These are phyloP conservation scores for Neurospora sp. DNA, from an alignment of 495 filamentous ascomycete species.

Conservation along the genomic window DNA sequence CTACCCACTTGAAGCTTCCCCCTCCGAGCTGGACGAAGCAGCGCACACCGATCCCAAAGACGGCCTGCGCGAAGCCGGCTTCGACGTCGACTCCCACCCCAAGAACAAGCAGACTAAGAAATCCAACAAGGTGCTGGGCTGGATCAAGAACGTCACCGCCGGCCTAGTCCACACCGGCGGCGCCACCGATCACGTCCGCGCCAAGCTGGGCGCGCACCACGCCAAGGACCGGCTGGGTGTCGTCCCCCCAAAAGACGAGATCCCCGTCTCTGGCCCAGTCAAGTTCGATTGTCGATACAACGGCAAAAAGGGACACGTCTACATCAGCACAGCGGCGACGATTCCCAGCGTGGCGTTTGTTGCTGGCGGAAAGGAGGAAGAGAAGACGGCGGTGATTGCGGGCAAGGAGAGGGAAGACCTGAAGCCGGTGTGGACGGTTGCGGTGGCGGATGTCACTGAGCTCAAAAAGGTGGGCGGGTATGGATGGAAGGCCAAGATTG, in stretches of 20 bases:
- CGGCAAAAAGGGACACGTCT: slow-evolving; percentile 62
- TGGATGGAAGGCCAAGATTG: slow-evolving; percentile 81
- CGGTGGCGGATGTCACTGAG: slow-evolving; percentile 46
- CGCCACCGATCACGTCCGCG: slow-evolving; percentile 57
- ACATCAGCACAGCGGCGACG: slow-evolving; percentile 52
- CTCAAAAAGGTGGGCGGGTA: slow-evolving; percentile 75
- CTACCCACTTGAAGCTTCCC: slow-evolving; percentile 29
- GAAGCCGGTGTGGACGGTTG: slow-evolving; percentile 43
- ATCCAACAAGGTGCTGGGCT: slow-evolving; percentile 47
- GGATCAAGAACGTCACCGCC: slow-evolving; percentile 62
- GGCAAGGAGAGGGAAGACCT: slow-evolving; percentile 42
- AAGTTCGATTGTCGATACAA: slow-evolving; percentile 64
- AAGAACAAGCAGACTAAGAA: slow-evolving; percentile 28
- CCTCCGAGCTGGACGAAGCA: slow-evolving; percentile 33
- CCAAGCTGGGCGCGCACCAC: slow-evolving; percentile 52
- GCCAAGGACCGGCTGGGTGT: slow-evolving; percentile 66
- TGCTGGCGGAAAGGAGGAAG: slow-evolving; percentile 6
- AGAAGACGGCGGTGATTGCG: slow-evolving; percentile 25
- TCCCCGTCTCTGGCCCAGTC: slow-evolving; percentile 51
- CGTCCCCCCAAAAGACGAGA: slow-evolving; percentile 39
- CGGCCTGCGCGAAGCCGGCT: slow-evolving; percentile 16
- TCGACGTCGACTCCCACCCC: slow-evolving; percentile 40
- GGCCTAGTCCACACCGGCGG: slow-evolving; percentile 58
- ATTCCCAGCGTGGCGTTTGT: slow-evolving; percentile 52
- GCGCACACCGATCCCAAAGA: slow-evolving; percentile 29